Evolutionary conservation across 1,139 yeast species (phyloP), one percentile per base, ranked within the genome.

Genomic region (Hansenula sp.): DNA sequence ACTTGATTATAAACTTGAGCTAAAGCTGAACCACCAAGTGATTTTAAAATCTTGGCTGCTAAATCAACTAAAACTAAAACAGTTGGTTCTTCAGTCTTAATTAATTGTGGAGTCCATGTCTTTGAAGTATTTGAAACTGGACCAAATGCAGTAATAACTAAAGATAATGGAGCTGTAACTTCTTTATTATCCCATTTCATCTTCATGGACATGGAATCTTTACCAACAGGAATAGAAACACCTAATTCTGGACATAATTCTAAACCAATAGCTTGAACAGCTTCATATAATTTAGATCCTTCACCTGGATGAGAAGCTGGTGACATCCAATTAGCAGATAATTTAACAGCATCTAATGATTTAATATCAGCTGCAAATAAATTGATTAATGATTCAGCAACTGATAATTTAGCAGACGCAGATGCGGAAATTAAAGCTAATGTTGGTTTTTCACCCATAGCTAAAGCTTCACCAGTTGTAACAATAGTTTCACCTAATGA

Each of bases 241-340:
- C 95, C 97, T 49, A 94, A 75, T 44, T 78, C 92, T 27, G 98
- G 97, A 66, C 98, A 94, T 56, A 94, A 74, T 52, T 89, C 97
- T 59, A 90, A 63, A 52, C 97, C 97, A 57, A 94, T 82, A 6
- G 98, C 97, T 66, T 89, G 92, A 37, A 94, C 98, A 34, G 97
- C 98, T 62, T 90, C 96, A 60, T 92, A 94, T 49, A 94, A 73
- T 51, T 89, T 92, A 34, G 95, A 77, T 43, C 98, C 98, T 66
- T 94, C 98, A 59, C 98, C 97, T 17, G 80, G 81, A 55, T 90
- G 96, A 35, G 94, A 75, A 29, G 98, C 96, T 41, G 98, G 92
- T 14, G 97, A 82, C 99, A 94, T 94, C 99, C 99, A 94, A 70
- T 94, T 94, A 40, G 99, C 99, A 43, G 96, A 86, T 46, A 94